Evolutionary conservation across 2,329 filamentous ascomycete genomes (phyloP), one percentile per base, ranked within the genome.

Genomic region (Whalleya microplaca): DNA sequence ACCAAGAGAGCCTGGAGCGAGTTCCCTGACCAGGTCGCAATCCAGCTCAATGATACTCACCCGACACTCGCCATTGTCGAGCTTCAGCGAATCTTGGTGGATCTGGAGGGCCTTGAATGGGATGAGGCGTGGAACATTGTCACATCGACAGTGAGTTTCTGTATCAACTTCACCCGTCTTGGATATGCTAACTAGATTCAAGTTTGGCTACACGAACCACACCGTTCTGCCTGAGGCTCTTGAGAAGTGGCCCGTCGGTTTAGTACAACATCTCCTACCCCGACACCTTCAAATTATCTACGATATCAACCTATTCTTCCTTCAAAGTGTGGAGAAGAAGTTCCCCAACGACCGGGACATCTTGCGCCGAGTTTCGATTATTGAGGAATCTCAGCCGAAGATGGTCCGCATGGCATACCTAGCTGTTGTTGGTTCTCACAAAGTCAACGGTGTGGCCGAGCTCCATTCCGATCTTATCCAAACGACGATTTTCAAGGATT

Each of bases 401-500:
- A 96, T 97, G 91, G 88, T 99, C 59, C 90, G 94, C 72, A 99
- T 99, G 95, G 95, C 95, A 2, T 95, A 85, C 75, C 80, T 99
- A 49, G 95, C 95, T 61, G 90, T 98, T 71, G 92, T 99, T 67
- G 95, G 95, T 46, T 98, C 95, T 37, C 95, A 98, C 85, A 99
- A 98, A 80, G 93, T 99, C 79, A 99, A 99, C 66, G 95, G 95
- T 73, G 95, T 99, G 37, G 95, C 95, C 32, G 95, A 99, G 77
- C 79, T 99, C 63, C 95, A 99, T 78, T 99, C 95, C 0, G 95
- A 99, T 72, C 82, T 99, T 56, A 96, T 99, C 80, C 95, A 95
- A 80, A 96, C 93, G 0, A 99, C 95, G n/a, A 96, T 99, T 66
- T 98, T 99, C 86, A 97, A 95, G 75, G 95, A 99, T 74, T 99